phyloP scores from a whole-genome alignment of 768 basidiomycete species.

The Phaeotremella skinneri region DNA sequence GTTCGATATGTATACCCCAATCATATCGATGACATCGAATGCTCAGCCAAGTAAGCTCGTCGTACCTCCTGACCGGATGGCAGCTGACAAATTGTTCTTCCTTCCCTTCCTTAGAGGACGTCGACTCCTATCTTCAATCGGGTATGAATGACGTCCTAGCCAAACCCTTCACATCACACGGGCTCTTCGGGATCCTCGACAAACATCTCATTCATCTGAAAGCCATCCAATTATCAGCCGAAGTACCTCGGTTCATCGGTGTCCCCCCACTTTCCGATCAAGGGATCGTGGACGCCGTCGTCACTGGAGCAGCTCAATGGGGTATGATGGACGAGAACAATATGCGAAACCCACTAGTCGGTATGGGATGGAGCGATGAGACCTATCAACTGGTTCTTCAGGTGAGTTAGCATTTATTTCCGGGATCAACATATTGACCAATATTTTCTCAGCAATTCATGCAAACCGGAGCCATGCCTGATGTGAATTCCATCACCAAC shows the following conservation, averaged over 20 bases:
- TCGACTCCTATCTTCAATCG: conserved; percentile 38
- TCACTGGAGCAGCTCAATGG: conserved; percentile 27
- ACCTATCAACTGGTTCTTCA: conserved; percentile 78
- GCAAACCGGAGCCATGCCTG: conserved; percentile 39
- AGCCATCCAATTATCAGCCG: conserved; percentile 73
- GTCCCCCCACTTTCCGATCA: conserved; percentile 57
- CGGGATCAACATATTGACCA: background rate
- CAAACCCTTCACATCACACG: conserved; percentile 95
- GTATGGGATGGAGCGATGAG: conserved; percentile 83
- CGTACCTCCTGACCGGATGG: background rate
- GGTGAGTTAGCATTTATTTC: conserved; percentile 41
- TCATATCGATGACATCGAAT: conserved; percentile 97
- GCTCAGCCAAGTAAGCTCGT: conserved; percentile 74
- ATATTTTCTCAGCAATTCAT: conserved; percentile 35
- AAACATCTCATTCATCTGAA: conserved; percentile 87
- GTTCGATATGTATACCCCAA: conserved; percentile 92
- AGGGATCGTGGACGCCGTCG: conserved; percentile 47
- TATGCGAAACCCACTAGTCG: conserved; percentile 68
- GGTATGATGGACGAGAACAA: conserved; percentile 6
- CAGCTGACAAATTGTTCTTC: background rate
- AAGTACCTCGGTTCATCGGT: conserved; percentile 62
- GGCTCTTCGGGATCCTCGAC: conserved; percentile 88
- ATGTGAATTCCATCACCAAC: conserved; percentile 19
- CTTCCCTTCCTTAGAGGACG: conserved; percentile 33
- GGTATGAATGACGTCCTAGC: conserved; percentile 97